Percentiles rank a stretch among this genome's conserved stretches.
Evolutionary conservation across 345 rosid genomes (phyloP).

Genomic region (Citrus sinensis): DVS_A1.0 CM039164.1:3258001-3258500

Average conservation of each 20-base stretch:
- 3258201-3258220: background rate
- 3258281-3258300: background rate
- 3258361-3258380: background rate
- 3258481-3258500: background rate
- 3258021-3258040: background rate
- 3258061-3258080: background rate
- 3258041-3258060: background rate
- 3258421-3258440: no score
- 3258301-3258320: background rate
- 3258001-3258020: background rate
- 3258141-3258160: no score
- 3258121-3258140: background rate
- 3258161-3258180: background rate
- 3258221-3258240: background rate
- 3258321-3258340: background rate
- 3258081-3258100: background rate
- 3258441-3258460: no score
- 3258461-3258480: background rate
- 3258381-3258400: background rate
- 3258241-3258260: background rate
- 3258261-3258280: background rate
- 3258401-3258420: no score
- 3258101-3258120: background rate
- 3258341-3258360: background rate
- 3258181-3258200: background rate